Conservation (phyloP, 148 eudicot species). For the Fagopyrum tataricum region DNA sequence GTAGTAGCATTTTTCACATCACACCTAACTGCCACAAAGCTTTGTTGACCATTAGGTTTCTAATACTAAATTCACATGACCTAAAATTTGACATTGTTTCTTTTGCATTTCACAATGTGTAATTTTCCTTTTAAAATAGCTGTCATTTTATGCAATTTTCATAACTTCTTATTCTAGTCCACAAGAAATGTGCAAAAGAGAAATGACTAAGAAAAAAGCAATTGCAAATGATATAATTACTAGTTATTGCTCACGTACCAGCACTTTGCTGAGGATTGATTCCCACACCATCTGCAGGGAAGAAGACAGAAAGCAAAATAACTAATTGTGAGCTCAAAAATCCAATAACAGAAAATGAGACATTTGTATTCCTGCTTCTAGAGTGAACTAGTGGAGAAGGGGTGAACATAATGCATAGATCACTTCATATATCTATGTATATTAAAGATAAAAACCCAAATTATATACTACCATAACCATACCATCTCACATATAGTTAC, state of each 20-base stretch:
- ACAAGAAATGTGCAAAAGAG: not conserved
- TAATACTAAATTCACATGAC: not conserved
- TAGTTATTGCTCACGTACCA: slow-evolving; percentile 34
- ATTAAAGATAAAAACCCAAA: too few relatives aligned
- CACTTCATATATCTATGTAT: not conserved
- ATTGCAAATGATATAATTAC: not conserved
- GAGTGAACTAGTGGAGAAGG: not conserved
- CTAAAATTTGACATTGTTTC: not conserved
- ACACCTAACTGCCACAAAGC: not conserved
- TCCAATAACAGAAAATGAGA: not conserved
- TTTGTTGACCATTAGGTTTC: not conserved
- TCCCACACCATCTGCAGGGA: slow-evolving; percentile 89
- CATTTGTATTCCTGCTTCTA: not conserved
- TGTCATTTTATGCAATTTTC: not conserved
- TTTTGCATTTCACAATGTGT: not conserved
- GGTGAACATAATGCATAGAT: too few relatives aligned
- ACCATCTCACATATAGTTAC: too few relatives aligned
- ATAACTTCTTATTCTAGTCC: not conserved
- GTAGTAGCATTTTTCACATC: not conserved
- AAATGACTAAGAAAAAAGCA: not conserved
- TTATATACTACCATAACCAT: too few relatives aligned
- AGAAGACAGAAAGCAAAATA: not conserved
- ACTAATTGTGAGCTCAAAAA: not conserved
- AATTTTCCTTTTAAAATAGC: not conserved
- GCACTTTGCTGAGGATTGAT: slow-evolving; percentile 99